Evolutionary conservation across 768 basidiomycete species (phyloP).

Genomic region (Naganishia friedmannii): DNA sequence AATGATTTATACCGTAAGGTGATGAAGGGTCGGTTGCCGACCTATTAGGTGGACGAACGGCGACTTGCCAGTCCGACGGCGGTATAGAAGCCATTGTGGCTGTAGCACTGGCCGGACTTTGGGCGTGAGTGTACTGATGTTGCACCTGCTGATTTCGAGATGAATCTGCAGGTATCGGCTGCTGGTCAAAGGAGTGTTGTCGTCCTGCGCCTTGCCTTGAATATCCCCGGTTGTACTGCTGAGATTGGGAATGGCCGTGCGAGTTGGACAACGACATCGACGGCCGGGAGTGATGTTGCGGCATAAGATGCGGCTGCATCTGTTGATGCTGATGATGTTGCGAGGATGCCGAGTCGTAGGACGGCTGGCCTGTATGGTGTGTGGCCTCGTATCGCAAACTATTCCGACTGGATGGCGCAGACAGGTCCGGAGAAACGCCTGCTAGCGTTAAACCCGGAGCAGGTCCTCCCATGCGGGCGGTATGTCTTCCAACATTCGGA

Average conservation of each 20-base stretch:
- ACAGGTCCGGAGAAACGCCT: not conserved
- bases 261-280: conserved; percentile 12
- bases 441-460: not conserved
- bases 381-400: not conserved
- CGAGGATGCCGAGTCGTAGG: not conserved
- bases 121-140: not conserved
- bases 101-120: conserved; percentile 1
- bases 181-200: not conserved
- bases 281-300: conserved; percentile 9
- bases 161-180: too few relatives aligned
- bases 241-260: not conserved
- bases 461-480: conserved; percentile 17
- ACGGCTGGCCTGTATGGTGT: not conserved
- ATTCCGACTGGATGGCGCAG: not conserved
- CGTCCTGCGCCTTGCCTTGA: not conserved
- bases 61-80: conserved; percentile 14
- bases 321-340: conserved; percentile 11
- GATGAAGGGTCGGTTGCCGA: conserved; percentile 17
- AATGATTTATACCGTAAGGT: not conserved
- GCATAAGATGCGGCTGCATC: not conserved
- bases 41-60: not conserved
- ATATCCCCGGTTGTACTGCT: not conserved
- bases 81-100: conserved; percentile 8
- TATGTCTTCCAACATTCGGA: conserved; percentile 2
- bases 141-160: not conserved